These are phyloP conservation scores for Arthrobotrys musiformis DNA, from an alignment of 2,329 filamentous ascomycete genomes.

Conservation along the genomic window DNA sequence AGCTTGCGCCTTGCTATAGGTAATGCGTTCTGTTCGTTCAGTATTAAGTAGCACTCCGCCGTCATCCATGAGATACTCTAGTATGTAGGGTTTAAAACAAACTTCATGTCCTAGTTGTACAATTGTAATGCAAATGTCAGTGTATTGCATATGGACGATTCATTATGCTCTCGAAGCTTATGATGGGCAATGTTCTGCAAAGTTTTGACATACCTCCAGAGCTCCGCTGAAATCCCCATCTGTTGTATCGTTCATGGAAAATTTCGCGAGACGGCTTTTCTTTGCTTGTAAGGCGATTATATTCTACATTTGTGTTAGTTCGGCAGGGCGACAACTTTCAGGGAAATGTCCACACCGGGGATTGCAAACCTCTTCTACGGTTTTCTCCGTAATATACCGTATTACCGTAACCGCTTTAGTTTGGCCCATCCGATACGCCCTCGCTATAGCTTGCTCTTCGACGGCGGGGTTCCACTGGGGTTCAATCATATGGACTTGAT, in stretches of 20 bases:
- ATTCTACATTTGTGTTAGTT: not conserved
- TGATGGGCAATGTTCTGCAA: too few species aligned
- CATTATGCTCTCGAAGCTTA: too few species aligned
- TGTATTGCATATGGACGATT: too few species aligned
- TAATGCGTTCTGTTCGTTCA: too few species aligned
- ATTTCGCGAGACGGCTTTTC: slow-evolving; percentile 18
- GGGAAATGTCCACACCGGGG: not conserved
- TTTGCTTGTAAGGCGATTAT: not conserved
- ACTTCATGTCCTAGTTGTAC: slow-evolving; percentile 22
- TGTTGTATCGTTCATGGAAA: not conserved
- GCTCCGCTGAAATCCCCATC: not conserved
- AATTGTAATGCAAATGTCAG: too few species aligned
- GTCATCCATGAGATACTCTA: too few species aligned
- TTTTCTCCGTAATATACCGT: slow-evolving; percentile 72
- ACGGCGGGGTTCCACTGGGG: slow-evolving; percentile 96
- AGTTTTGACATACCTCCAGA: not conserved
- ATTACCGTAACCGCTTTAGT: slow-evolving; percentile 84
- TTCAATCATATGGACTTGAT: slow-evolving; percentile 94
- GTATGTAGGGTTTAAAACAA: not conserved
- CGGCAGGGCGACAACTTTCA: too few species aligned
- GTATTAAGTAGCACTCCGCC: too few species aligned
- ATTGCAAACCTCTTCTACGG: slow-evolving; percentile 21
- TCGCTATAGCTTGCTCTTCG: slow-evolving; percentile 92
- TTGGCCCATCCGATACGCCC: slow-evolving; percentile 90
- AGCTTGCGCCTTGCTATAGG: too few species aligned